Percentiles rank a stretch among this genome's conserved stretches.
Evolutionary conservation across 176 grass and related monocot genomes (phyloP).

Genomic region (Oryza longistaminata): DNA sequence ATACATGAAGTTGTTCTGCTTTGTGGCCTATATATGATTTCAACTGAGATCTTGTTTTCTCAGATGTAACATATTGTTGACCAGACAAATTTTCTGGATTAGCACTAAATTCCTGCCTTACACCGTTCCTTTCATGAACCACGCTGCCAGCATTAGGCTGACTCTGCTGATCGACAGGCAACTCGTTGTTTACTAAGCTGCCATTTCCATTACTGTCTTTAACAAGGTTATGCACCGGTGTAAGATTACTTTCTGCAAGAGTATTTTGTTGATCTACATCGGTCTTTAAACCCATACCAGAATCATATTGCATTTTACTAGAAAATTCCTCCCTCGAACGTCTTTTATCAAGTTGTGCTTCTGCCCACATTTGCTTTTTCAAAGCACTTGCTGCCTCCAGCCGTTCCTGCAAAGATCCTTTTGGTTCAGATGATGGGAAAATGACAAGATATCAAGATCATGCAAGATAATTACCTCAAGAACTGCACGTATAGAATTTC

Average conservation of each 20-base stretch:
- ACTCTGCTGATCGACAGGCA: conserved; percentile 43
- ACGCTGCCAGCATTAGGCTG: conserved; percentile 45
- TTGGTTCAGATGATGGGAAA: conserved; percentile 27
- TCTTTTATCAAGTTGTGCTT: conserved; percentile 91
- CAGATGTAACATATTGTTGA: conserved; percentile 78
- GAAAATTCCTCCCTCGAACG: conserved; percentile 79
- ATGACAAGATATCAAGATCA: conserved; percentile 13
- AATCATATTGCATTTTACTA: conserved; percentile 53
- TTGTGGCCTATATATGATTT: conserved; percentile 81
- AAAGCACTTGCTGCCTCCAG: conserved; percentile 89
- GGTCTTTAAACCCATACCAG: conserved; percentile 40
- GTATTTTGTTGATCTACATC: conserved; percentile 53
- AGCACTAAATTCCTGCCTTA: conserved; percentile 39
- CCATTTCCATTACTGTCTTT: conserved; percentile 50
- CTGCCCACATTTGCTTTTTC: conserved; percentile 98
- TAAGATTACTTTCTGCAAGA: conserved; percentile 38
- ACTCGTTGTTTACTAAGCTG: conserved; percentile 39
- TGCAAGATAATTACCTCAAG: conserved; percentile 46
- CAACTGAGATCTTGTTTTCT: conserved; percentile 85
- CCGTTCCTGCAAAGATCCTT: conserved; percentile 66
- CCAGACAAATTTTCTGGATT: conserved; percentile 53
- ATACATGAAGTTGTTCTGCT: conserved; percentile 85
- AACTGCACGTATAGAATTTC: conserved; percentile 68
- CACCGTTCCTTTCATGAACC: conserved; percentile 51
- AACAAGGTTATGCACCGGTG: conserved; percentile 34